Evolutionary conservation across 1,284 basidiomycete species (phyloP), one percentile per base, ranked within the genome.

Genomic region (Inonotus hispidus): DNA sequence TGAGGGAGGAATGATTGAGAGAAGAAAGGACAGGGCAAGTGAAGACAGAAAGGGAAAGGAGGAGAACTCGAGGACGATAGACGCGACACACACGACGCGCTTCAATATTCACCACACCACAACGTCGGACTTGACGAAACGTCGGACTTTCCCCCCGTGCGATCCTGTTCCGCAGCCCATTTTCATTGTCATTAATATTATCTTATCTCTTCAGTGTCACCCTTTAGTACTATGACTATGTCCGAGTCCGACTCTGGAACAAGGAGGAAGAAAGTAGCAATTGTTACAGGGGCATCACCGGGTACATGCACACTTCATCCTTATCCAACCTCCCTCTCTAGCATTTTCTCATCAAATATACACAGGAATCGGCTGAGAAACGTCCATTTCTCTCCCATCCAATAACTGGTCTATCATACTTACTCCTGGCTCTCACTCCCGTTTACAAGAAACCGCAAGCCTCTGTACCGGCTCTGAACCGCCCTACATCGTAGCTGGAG

Each of bases 361-460:
- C 10, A 8, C 49, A 74, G 74, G 73, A 1, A 75, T 76, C 47
- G 75, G 74, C n/a, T 69, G 71, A 38, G 66, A 68, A 32, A 72
- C 78, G 6, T 79, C 80, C 3, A 74, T 81, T 50, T 77, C 77
- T 2, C 68, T 82, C 6, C 82, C 82, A 7, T 74, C 77, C 29
- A 79, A 80, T 46, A 79, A 84, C 43, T 87, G 83, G 83, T 76
- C 76, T 67, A 75, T 90, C 45, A 78, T 83, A 5, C 69, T 90
- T 13, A 82, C 81, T 29, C 81, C 80, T 1, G 71, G 90, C 25
- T 75, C 89, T 41, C 68, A 76, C 14, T 76, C 78, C 2, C 80
- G 84, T 61, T 77, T 93, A 3, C 72, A 82, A 58, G 82, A 83
- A 66, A 90, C 89, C 0, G 76, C 76, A 37, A 64, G 70, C 2